A percentile compares a stretch with the other conserved stretches of the same genome.
These are phyloP conservation scores for Acanthamoeba sp. DNA, from an alignment of 208 protist genomes.

Conservation along the genomic window DNA sequence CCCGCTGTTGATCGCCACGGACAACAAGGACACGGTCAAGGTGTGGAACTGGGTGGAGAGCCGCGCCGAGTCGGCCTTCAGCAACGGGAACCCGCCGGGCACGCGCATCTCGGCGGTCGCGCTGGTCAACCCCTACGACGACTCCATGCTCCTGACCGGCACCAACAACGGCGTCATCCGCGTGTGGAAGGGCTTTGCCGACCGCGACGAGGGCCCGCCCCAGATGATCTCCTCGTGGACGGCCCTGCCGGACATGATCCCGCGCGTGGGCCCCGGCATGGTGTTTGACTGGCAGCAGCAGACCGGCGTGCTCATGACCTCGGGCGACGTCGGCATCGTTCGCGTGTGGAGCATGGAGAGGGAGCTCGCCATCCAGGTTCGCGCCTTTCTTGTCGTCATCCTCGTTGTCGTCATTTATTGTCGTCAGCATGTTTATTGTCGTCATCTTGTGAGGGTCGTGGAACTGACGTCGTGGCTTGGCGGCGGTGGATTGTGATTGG, in stretches of 20 bases:
- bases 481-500: too few relatives aligned
- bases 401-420: too few relatives aligned
- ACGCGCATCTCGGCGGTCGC: slow-evolving; percentile 79
- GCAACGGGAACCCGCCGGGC: slow-evolving; percentile 77
- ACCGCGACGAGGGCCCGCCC: neutral
- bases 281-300: slow-evolving; percentile 80
- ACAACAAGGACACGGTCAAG: slow-evolving; percentile 80
- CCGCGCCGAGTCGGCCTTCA: slow-evolving; percentile 56
- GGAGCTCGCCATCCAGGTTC: slow-evolving; percentile 78
- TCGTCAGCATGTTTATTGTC: too few relatives aligned
- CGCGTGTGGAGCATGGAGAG: slow-evolving; percentile 85
- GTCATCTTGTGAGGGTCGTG: too few relatives aligned
- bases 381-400: neutral
- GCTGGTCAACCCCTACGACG: slow-evolving; percentile 85
- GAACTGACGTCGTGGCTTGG: too few relatives aligned
- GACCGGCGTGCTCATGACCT: slow-evolving; percentile 71
- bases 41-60: slow-evolving; percentile 82
- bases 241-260: slow-evolving; percentile 61
- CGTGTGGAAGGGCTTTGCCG: slow-evolving; percentile 80
- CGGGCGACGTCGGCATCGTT: slow-evolving; percentile 77
- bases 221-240: slow-evolving; percentile 84
- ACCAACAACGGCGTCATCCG: slow-evolving; percentile 87
- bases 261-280: slow-evolving; percentile 59
- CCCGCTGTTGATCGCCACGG: slow-evolving; percentile 73
- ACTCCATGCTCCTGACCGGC: slow-evolving; percentile 77